Evolutionary conservation across 2,329 filamentous ascomycete species (phyloP).

Genomic region (Neofusicoccum sp.): DNA sequence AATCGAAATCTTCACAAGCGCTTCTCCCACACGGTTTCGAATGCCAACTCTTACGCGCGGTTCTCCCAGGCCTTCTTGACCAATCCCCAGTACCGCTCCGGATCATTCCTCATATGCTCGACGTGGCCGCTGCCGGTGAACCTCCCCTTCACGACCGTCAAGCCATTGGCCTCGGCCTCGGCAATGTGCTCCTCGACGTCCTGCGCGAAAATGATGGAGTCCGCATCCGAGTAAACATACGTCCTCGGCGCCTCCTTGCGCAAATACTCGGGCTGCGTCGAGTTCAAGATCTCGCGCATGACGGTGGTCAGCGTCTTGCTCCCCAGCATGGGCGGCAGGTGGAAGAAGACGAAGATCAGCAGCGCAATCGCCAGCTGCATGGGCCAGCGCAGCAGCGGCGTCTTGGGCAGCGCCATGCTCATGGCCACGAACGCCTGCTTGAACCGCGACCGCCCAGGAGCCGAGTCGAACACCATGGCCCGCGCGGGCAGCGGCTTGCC

Average conservation of each 20-base stretch:
- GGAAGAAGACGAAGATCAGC: slow-evolving; percentile 12
- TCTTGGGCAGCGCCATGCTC: neutral
- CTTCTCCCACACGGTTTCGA: too few relatives aligned
- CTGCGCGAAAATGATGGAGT: slow-evolving; percentile 55
- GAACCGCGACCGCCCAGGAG: slow-evolving; percentile 26
- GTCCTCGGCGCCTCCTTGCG: slow-evolving; percentile 43
- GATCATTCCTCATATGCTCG: slow-evolving; percentile 58
- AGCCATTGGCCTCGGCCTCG: slow-evolving; percentile 51
- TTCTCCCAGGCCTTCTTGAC: slow-evolving; percentile 25
- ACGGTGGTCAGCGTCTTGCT: neutral
- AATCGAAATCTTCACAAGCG: too few relatives aligned
- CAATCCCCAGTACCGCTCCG: slow-evolving; percentile 57
- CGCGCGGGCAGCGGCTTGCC: slow-evolving; percentile 28
- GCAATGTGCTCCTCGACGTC: slow-evolving; percentile 56
- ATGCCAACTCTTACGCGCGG: neutral
- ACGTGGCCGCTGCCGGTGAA: slow-evolving; percentile 62
- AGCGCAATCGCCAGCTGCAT: neutral
- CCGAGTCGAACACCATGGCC: slow-evolving; percentile 33
- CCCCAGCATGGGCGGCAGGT: slow-evolving; percentile 4
- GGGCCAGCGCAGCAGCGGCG: neutral
- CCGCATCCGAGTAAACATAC: slow-evolving; percentile 60
- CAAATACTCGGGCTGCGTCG: neutral
- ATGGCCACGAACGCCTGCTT: neutral
- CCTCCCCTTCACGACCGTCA: slow-evolving; percentile 48
- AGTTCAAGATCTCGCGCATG: neutral